Evolutionary conservation across 2,329 filamentous ascomycete species (phyloP).

Genomic region (Exophiala viscosa): DNA sequence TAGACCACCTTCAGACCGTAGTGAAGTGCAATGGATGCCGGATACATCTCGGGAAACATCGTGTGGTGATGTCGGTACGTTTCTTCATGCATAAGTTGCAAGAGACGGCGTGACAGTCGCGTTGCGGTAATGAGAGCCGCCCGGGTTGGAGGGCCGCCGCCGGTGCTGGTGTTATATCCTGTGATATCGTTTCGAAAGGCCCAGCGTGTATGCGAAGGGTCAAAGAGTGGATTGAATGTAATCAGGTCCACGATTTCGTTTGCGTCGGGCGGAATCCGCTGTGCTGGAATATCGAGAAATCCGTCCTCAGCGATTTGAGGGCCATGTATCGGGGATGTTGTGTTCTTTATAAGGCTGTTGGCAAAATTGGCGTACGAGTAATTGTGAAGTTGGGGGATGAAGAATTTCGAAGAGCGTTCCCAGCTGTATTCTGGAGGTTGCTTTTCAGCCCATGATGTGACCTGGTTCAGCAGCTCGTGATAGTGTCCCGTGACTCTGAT

Average conservation of each 20-base stretch:
- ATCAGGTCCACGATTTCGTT: slow-evolving; percentile 69
- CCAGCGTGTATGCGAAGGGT: slow-evolving; percentile 68
- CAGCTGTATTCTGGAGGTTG: slow-evolving; percentile 71
- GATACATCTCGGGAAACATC: slow-evolving; percentile 81
- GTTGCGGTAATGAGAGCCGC: slow-evolving; percentile 69
- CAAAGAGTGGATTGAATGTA: slow-evolving; percentile 73
- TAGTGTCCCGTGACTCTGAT: slow-evolving; percentile 63
- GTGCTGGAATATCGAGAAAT: slow-evolving; percentile 21
- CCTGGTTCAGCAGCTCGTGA: slow-evolving; percentile 69
- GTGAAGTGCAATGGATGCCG: slow-evolving; percentile 65
- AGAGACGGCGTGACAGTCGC: slow-evolving; percentile 62
- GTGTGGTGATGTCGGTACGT: slow-evolving; percentile 63
- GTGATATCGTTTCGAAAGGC: slow-evolving; percentile 67
- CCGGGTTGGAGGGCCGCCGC: slow-evolving; percentile 61
- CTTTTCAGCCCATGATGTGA: slow-evolving; percentile 62
- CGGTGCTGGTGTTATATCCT: slow-evolving; percentile 55
- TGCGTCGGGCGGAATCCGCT: slow-evolving; percentile 1
- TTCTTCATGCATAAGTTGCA: slow-evolving; percentile 72
- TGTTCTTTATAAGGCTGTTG: slow-evolving; percentile 15
- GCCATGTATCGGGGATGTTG: slow-evolving; percentile 17
- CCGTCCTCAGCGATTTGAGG: slow-evolving; percentile 19
- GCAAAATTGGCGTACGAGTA: slow-evolving; percentile 20
- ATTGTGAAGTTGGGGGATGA: slow-evolving; percentile 54
- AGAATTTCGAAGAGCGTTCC: slow-evolving; percentile 74
- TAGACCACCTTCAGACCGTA: slow-evolving; percentile 75